These are phyloP conservation scores for Ophiocordyceps camponoti-rufipedis DNA, from an alignment of 2,329 filamentous ascomycete species.

Conservation along the genomic window DNA sequence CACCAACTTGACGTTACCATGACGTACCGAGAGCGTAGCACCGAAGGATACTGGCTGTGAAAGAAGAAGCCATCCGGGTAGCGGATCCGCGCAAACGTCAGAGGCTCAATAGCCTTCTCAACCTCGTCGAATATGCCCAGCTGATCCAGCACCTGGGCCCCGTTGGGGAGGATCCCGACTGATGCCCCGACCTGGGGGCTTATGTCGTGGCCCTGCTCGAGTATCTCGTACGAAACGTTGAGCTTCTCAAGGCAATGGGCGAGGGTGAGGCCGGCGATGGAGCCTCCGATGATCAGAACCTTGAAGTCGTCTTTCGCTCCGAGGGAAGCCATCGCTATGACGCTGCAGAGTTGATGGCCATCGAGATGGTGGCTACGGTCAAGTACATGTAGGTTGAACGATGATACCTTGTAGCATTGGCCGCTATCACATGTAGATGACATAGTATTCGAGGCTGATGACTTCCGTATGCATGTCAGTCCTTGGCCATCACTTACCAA, in stretches of 20 bases:
- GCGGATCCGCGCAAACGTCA: constrained; percentile 2
- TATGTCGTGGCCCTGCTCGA: constrained; percentile 23
- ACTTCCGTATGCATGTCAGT: too few species aligned
- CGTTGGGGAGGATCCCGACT: constrained; percentile 25
- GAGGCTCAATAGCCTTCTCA: constrained; percentile 2
- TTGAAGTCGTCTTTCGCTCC: constrained; percentile 4
- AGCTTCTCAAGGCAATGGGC: constrained; percentile 20
- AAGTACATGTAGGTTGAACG: background rate
- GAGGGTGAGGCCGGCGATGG: constrained; percentile 20
- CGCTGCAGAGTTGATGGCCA: background rate
- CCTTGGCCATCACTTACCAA: too few species aligned
- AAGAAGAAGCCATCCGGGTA: constrained; percentile 3
- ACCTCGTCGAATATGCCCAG: constrained; percentile 13
- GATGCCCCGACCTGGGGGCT: constrained; percentile 26
- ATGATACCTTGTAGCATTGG: background rate
- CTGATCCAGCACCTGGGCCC: constrained; percentile 28
- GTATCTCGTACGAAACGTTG: constrained; percentile 26
- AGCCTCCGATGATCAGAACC: constrained; percentile 24
- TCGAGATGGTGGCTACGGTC: background rate
- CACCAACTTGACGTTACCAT: background rate
- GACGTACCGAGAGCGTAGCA: constrained; percentile 2
- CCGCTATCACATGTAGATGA: too few species aligned
- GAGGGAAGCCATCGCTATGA: background rate
- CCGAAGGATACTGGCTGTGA: constrained; percentile 2
- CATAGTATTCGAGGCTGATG: too few species aligned